Evolutionary conservation across 129 eudicot species (phyloP).

Genomic region (Erigeron canadensis): DNA sequence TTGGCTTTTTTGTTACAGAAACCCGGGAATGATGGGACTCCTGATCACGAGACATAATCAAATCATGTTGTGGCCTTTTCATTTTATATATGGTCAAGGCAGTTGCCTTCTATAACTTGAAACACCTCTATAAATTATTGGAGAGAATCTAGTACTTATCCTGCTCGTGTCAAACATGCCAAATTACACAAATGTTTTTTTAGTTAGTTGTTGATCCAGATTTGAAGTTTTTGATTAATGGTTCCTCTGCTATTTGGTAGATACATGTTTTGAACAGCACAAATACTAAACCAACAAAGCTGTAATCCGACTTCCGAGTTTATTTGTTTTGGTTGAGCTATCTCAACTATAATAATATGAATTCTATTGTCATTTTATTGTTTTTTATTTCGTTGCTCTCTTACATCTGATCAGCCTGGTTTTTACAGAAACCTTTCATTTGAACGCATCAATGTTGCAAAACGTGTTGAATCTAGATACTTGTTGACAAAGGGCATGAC

Average conservation of each 20-base stretch:
- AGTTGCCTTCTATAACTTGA: conserved; percentile 21
- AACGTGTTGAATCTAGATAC: too few relatives aligned
- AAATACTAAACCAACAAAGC: conserved; percentile 16
- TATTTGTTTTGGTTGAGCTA: conserved; percentile 20
- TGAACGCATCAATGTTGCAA: too few relatives aligned
- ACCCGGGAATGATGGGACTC: conserved; percentile 35
- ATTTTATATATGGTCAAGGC: not conserved
- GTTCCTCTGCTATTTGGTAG: conserved; percentile 8
- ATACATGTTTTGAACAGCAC: conserved; percentile 21
- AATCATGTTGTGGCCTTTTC: conserved; percentile 12
- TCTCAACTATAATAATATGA: conserved; percentile 25
- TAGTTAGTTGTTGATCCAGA: conserved; percentile 19
- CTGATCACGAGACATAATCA: conserved; percentile 39
- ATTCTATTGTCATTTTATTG: not conserved
- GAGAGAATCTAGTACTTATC: conserved; percentile 15
- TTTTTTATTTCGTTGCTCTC: not conserved
- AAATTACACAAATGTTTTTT: conserved; percentile 15
- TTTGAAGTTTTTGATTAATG: conserved; percentile 8
- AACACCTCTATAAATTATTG: conserved; percentile 9
- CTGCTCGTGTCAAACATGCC: not conserved
- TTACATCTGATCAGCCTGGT: conserved; percentile 1
- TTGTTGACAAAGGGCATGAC: not conserved
- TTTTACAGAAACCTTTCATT: too few relatives aligned
- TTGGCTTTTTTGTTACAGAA: conserved; percentile 46
- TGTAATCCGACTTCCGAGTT: conserved; percentile 7